These are phyloP conservation scores for Neocucurbitaria cava DNA, from an alignment of 2,329 filamentous ascomycete genomes.

Conservation along the genomic window DNA sequence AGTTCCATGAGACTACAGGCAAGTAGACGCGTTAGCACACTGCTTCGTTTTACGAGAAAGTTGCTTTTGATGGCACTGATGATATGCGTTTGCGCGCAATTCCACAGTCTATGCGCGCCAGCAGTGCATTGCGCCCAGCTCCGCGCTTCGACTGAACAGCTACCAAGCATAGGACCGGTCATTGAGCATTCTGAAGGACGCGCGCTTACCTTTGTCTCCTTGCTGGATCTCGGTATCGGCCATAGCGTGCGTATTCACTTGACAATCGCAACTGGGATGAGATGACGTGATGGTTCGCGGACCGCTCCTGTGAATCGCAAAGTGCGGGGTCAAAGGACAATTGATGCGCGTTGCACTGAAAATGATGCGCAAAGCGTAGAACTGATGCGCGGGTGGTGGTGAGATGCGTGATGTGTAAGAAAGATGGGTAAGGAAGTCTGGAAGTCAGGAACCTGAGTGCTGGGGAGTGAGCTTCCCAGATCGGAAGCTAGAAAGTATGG, in stretches of 20 bases:
- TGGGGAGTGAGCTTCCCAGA: conserved; percentile 34
- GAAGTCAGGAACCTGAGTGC: conserved; percentile 22
- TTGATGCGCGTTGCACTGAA: conserved; percentile 30
- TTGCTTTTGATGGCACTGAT: conserved; percentile 18
- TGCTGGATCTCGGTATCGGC: conserved; percentile 45
- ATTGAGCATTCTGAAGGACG: background rate
- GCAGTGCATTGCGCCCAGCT: conserved; percentile 5
- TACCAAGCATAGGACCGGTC: background rate
- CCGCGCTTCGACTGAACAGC: background rate
- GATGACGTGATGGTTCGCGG: conserved; percentile 42
- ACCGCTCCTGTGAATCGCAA: conserved; percentile 27
- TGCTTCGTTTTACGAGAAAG: conserved; percentile 29
- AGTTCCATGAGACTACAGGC: conserved; percentile 68
- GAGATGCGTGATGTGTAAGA: conserved; percentile 22
- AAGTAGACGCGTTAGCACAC: conserved; percentile 7
- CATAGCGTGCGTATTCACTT: conserved; percentile 33
- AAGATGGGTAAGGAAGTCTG: conserved; percentile 26
- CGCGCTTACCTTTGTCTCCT: conserved; percentile 45
- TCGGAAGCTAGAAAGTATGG: conserved; percentile 40
- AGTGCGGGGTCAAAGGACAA: conserved; percentile 22
- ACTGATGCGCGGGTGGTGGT: conserved; percentile 31
- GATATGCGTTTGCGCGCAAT: conserved; percentile 9
- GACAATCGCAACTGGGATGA: conserved; percentile 19
- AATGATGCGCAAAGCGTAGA: conserved; percentile 20
- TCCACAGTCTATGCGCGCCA: conserved; percentile 5